phyloP scores from a whole-genome alignment of 495 filamentous ascomycete species.

The Penicillium bovifimosum region DNA sequence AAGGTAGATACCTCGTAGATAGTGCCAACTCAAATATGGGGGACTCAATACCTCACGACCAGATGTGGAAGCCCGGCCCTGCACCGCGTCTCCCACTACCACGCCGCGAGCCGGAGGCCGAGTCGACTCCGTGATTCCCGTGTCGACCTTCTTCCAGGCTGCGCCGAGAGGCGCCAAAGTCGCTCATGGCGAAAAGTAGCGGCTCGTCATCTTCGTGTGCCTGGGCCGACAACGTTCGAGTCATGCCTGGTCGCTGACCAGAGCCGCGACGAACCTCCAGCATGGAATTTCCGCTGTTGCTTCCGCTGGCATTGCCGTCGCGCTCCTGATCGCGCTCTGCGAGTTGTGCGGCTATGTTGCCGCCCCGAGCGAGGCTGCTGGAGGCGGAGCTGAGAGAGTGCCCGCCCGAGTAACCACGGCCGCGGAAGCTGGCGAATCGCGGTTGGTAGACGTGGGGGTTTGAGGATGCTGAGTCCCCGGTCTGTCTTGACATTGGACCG shows the following conservation, averaged over 20 bases:
- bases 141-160: slow-evolving; percentile 67
- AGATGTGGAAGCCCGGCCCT: slow-evolving; percentile 29
- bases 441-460: slow-evolving; percentile 36
- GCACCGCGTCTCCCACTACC: slow-evolving; percentile 37
- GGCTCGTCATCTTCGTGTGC: slow-evolving; percentile 66
- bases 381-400: slow-evolving; percentile 43
- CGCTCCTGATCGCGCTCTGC: slow-evolving; percentile 37
- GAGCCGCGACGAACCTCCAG: slow-evolving; percentile 34
- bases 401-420: slow-evolving; percentile 38
- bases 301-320: slow-evolving; percentile 50
- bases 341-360: slow-evolving; percentile 30
- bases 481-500: slow-evolving; percentile 31
- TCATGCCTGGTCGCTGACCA: slow-evolving; percentile 30
- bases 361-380: slow-evolving; percentile 38
- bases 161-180: slow-evolving; percentile 63
- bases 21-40: not conserved
- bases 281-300: slow-evolving; percentile 41
- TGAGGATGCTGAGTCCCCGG: slow-evolving; percentile 30
- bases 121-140: slow-evolving; percentile 35
- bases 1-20: not conserved
- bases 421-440: slow-evolving; percentile 37
- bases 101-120: slow-evolving; percentile 32
- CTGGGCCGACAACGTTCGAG: slow-evolving; percentile 32
- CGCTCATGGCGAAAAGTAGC: slow-evolving; percentile 82
- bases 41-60: slow-evolving; percentile 18